Base-by-base conservation (phyloP, 768 basidiomycete species). In the Mycena venus region DNA sequence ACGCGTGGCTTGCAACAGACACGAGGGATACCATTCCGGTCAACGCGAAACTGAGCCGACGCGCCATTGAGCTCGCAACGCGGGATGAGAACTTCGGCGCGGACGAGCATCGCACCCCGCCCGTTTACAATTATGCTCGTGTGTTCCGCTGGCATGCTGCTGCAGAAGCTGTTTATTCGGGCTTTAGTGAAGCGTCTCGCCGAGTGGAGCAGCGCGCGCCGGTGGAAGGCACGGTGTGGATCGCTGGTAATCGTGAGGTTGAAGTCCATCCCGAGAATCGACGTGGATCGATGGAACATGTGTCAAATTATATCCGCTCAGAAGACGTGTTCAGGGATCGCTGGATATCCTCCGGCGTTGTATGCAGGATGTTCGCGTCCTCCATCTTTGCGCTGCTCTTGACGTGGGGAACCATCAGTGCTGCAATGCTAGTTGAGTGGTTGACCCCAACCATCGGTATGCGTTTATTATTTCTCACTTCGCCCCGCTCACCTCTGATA, bases 121-220 rank as follows among this genome's bases (percentile, higher is more conserved):
- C 82, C 0, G 74, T 82, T 8, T 82, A 78, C 61, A 81, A 81
- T 58, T 83, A 83, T 34, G 74, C 82, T 10, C 80, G 80, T 15
- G 69, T 80, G 38, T 49, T 81, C 34, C 25, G 76, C 10, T 83
- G 82, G 82, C 68, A 71, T 19, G 68, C 78, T 32, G 75, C 77
- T 0, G 81, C 80, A 14, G 79, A 80, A 40, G 53, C 66, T 1
- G 75, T 79, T 6, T 70, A 62, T 7, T 68, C 66, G 14, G 77
- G 73, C 17, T 81, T 82, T 36, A 56, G 27, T 21, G 70, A 72
- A 12, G 79, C 80, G 1, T 72, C 78, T 17, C 51, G 72, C 21
- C 67, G 44, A 1, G 77, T 75, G 5, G 53, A 60, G 42, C 0
- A 25, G 31, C 77, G 77, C 42, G 36, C 21, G 5, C 56, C 76